Evolutionary conservation across 2,329 filamentous ascomycete genomes (phyloP).

Genomic region (Fusarium redolens): DNA sequence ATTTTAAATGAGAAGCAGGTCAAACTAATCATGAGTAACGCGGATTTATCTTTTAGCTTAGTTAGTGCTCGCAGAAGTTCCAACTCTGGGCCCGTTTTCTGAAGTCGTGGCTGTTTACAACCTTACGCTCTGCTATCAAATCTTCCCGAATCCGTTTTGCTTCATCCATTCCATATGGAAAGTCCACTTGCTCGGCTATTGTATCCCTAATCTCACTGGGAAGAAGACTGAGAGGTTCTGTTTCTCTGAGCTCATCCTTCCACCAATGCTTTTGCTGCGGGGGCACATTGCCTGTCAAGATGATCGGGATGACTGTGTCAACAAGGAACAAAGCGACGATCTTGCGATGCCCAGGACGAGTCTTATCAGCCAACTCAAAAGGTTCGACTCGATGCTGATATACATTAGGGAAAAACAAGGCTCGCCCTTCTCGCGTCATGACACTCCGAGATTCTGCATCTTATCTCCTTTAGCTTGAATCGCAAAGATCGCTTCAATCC

Average conservation of each 20-base stretch:
- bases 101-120: background rate
- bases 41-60: background rate
- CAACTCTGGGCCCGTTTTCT: background rate
- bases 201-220: background rate
- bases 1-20: too few species aligned
- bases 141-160: conserved; percentile 9
- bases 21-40: too few species aligned
- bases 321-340: conserved; percentile 71
- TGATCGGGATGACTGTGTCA: conserved; percentile 61
- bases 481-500: conserved; percentile 52
- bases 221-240: background rate
- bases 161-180: conserved; percentile 13
- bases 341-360: conserved; percentile 67
- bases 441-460: conserved; percentile 59
- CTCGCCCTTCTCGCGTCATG: conserved; percentile 56
- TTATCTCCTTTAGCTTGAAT: conserved; percentile 33
- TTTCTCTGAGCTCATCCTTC: background rate
- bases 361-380: conserved; percentile 63
- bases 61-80: background rate
- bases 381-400: conserved; percentile 63
- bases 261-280: conserved; percentile 57
- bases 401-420: conserved; percentile 67
- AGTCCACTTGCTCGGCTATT: background rate
- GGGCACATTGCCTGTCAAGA: conserved; percentile 57
- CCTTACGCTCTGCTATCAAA: conserved; percentile 19